Percentiles rank a stretch among this genome's conserved stretches.
Conservation (phyloP, 108 stramenopile genomes). For the Mayamaea pseudoterrestris region DNA sequence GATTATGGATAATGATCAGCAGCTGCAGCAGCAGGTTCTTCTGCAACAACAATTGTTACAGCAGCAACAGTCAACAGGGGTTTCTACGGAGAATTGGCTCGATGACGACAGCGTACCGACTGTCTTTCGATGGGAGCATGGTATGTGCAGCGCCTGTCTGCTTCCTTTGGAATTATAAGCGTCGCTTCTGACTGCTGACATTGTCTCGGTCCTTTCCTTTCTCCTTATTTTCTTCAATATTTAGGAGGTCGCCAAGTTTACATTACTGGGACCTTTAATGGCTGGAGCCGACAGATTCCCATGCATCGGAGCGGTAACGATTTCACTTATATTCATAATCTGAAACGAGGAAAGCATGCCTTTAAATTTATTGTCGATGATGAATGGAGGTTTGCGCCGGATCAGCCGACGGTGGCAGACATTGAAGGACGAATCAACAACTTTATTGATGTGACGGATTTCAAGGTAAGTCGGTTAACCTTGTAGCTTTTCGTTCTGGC, state of each 20-base stretch:
- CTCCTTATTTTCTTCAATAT: no score
- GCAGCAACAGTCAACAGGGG: no score
- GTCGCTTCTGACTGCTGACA: no score
- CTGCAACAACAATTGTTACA: no score
- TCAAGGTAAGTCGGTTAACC: no score
- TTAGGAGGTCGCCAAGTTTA: slow-evolving; percentile 96
- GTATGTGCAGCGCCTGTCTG: no score
- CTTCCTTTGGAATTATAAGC: no score
- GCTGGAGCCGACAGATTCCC: slow-evolving; percentile 95
- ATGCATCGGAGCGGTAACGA: slow-evolving; percentile 99
- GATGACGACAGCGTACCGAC: slow-evolving; percentile 92
- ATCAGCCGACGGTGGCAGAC: slow-evolving; percentile 96
- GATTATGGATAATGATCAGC: no score
- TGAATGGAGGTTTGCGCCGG: slow-evolving; percentile 94
- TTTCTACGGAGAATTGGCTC: slow-evolving; percentile 9
- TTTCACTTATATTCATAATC: slow-evolving; percentile 98
- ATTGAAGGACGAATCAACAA: slow-evolving; percentile 98
- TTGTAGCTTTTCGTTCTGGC: no score
- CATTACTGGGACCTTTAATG: slow-evolving; percentile 98
- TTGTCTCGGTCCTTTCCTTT: no score
- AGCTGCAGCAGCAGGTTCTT: no score
- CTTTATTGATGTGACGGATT: slow-evolving; percentile 97
- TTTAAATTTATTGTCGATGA: slow-evolving; percentile 99
- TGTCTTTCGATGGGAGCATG: slow-evolving; percentile 99
- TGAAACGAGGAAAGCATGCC: slow-evolving; percentile 91